These are phyloP conservation scores for Platanus orientalis DNA, from an alignment of 164 flowering plant species.

Conservation along the genomic window DNA sequence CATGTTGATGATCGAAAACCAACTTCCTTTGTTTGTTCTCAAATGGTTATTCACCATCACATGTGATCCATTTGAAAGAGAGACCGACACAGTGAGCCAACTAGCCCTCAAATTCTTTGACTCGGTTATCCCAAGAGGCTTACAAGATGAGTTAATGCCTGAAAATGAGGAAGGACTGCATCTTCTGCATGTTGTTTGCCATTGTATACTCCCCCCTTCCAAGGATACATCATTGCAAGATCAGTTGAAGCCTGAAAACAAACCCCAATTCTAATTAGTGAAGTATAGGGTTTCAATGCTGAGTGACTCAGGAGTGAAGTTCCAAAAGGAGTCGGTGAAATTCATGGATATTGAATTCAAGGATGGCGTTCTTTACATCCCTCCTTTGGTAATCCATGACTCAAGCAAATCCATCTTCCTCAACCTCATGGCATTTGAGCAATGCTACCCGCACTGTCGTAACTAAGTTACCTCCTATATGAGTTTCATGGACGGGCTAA, in stretches of 20 bases:
- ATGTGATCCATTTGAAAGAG: not conserved
- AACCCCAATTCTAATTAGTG: not conserved
- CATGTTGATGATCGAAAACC: constrained; percentile 74
- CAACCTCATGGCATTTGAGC: constrained; percentile 30
- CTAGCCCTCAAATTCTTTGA: constrained; percentile 17
- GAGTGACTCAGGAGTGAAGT: constrained; percentile 14
- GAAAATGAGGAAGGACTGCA: constrained; percentile 6
- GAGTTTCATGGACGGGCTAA: constrained; percentile 22
- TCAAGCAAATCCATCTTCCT: constrained; percentile 21
- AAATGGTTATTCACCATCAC: constrained; percentile 33
- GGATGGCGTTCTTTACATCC: constrained; percentile 17
- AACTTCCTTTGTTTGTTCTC: constrained; percentile 54
- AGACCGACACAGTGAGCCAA: not conserved
- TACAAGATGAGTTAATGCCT: not conserved
- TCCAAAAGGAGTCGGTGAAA: constrained; percentile 4
- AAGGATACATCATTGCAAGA: not conserved
- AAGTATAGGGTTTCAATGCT: constrained; percentile 7
- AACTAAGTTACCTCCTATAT: constrained; percentile 20
- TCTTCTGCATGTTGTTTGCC: constrained; percentile 14
- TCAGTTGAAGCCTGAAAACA: not conserved
- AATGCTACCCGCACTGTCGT: constrained; percentile 15
- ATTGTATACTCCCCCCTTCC: constrained; percentile 3
- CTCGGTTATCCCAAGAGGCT: constrained; percentile 4
- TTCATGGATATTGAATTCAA: constrained; percentile 18
- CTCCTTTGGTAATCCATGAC: constrained; percentile 19